Conservation (phyloP, 2,329 filamentous ascomycete species). For the Aspergillus versicolor region DNA sequence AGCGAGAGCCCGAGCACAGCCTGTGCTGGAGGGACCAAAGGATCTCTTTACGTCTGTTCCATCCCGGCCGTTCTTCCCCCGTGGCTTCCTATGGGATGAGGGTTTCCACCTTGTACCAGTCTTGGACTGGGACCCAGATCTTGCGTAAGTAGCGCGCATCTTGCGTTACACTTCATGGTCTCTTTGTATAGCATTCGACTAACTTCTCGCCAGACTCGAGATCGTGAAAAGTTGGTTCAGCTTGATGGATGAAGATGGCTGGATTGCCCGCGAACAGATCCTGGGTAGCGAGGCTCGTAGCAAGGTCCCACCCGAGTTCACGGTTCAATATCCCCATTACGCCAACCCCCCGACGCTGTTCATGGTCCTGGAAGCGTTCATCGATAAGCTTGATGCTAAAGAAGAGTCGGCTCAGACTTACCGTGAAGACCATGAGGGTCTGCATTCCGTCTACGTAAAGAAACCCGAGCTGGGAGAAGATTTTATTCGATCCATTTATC, state of each 20-base stretch:
- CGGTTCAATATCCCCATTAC: slow-evolving; percentile 94
- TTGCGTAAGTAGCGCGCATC: slow-evolving; percentile 56
- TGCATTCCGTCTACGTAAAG: slow-evolving; percentile 65
- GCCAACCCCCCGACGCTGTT: slow-evolving; percentile 96
- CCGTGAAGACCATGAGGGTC: slow-evolving; percentile 34
- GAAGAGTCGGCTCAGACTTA: slow-evolving; percentile 26
- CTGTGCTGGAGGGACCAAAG: slow-evolving; percentile 74
- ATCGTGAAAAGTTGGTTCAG: slow-evolving; percentile 95
- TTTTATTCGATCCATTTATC: slow-evolving; percentile 77
- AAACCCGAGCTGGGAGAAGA: slow-evolving; percentile 66
- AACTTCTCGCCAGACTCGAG: slow-evolving; percentile 54
- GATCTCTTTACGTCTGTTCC: slow-evolving; percentile 91
- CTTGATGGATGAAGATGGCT: slow-evolving; percentile 93
- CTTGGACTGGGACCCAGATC: slow-evolving; percentile 89
- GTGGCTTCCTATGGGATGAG: slow-evolving; percentile 97
- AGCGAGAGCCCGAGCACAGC: slow-evolving; percentile 67
- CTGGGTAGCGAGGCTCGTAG: slow-evolving; percentile 86
- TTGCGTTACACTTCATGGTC: not conserved
- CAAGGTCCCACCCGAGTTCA: slow-evolving; percentile 92
- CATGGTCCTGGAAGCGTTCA: slow-evolving; percentile 79
- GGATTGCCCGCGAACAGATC: slow-evolving; percentile 96
- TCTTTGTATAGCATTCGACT: slow-evolving; percentile 9
- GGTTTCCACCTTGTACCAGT: slow-evolving; percentile 92
- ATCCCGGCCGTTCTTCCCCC: slow-evolving; percentile 91
- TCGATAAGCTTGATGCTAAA: slow-evolving; percentile 68